A percentile compares a stretch with the other conserved stretches of the same genome.
Evolutionary conservation across 2,329 filamentous ascomycete species (phyloP).

Genomic region (Aureobasidium namibiae): DNA sequence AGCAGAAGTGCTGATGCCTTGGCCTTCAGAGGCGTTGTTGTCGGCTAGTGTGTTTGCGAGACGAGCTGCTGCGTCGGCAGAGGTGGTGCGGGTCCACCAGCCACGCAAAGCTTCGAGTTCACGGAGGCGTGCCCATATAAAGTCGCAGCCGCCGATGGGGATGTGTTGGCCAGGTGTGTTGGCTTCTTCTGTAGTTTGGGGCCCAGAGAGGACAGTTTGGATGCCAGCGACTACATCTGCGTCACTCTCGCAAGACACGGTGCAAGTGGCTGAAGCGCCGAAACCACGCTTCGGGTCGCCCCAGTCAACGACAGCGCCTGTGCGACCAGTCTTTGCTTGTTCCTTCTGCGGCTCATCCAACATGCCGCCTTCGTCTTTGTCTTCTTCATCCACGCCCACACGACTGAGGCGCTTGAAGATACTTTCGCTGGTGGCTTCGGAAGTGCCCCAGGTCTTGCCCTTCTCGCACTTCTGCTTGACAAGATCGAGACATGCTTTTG

Average conservation of each 20-base stretch:
- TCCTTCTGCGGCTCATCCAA: constrained; percentile 34
- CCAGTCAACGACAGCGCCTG: constrained; percentile 79
- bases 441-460: constrained; percentile 75
- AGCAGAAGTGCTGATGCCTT: constrained; percentile 12
- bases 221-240: constrained; percentile 50
- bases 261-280: constrained; percentile 47
- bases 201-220: constrained; percentile 42
- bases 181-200: constrained; percentile 7
- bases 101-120: constrained; percentile 53
- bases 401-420: constrained; percentile 72
- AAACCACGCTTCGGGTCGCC: constrained; percentile 63
- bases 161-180: constrained; percentile 26
- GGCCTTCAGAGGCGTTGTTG: background rate
- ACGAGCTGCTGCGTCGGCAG: constrained; percentile 30
- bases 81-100: constrained; percentile 49
- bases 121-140: constrained; percentile 54
- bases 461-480: constrained; percentile 95
- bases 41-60: constrained; percentile 13
- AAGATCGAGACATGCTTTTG: constrained; percentile 81
- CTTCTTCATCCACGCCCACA: constrained; percentile 11
- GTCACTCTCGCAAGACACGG: constrained; percentile 50
- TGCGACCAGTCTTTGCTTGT: constrained; percentile 36
- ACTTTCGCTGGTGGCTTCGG: constrained; percentile 72
- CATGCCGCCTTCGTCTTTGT: constrained; percentile 31
- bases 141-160: constrained; percentile 48